These are phyloP conservation scores for Drechslerella dactyloides DNA, from an alignment of 2,329 filamentous ascomycete genomes.

Conservation along the genomic window DNA sequence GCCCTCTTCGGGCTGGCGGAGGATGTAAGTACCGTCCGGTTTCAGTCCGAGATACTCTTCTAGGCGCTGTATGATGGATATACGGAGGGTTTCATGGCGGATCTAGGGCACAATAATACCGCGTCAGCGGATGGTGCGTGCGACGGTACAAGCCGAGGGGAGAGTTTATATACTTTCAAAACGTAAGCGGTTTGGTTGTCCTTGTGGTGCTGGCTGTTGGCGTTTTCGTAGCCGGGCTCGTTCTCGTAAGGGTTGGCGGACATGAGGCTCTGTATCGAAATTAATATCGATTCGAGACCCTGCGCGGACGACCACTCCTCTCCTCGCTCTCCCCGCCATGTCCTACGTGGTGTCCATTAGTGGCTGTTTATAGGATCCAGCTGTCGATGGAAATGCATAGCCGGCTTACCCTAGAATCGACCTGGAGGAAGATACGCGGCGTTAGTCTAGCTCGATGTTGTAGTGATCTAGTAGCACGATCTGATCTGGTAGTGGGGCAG, in stretches of 20 bases:
- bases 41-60: constrained; percentile 77
- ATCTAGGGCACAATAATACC: constrained; percentile 65
- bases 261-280: constrained; percentile 97
- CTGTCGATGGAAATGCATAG: too few species aligned
- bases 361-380: constrained; percentile 9
- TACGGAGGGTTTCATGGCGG: constrained; percentile 83
- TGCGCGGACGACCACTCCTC: constrained; percentile 98
- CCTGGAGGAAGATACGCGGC: constrained; percentile 60
- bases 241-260: constrained; percentile 93
- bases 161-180: constrained; percentile 68
- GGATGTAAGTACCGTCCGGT: constrained; percentile 61
- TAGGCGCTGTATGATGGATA: constrained; percentile 83
- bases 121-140: constrained; percentile 8
- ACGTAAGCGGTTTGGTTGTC: constrained; percentile 76
- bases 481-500: neutral
- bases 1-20: constrained; percentile 55
- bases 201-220: constrained; percentile 72
- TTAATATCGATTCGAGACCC: constrained; percentile 87
- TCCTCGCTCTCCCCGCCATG: constrained; percentile 86
- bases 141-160: neutral
- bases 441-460: constrained; percentile 24
- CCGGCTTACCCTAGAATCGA: constrained; percentile 79
- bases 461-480: constrained; percentile 1
- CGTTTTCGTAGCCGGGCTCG: constrained; percentile 88
- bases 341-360: constrained; percentile 64